Conservation (phyloP, 129 eudicot species). For the Arctium lappa region DNA sequence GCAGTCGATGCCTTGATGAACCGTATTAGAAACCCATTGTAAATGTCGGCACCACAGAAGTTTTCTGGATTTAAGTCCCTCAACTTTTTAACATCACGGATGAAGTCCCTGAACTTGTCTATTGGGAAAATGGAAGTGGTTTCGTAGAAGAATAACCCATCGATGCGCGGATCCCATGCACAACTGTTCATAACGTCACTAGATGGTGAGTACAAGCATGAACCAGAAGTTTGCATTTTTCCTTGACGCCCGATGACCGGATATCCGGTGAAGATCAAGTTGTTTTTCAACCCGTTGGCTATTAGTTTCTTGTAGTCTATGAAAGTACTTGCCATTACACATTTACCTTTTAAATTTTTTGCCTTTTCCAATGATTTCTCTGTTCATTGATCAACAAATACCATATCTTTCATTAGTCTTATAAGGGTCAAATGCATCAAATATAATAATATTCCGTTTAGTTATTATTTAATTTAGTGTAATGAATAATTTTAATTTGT, state of each 20-base stretch:
- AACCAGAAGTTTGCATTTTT: constrained; percentile 84
- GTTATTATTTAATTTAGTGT: no score
- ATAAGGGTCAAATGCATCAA: no score
- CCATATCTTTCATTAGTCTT: background rate
- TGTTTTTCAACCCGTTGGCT: constrained; percentile 79
- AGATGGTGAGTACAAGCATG: constrained; percentile 67
- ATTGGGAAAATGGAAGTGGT: constrained; percentile 59
- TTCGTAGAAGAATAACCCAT: constrained; percentile 70
- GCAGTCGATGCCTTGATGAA: constrained; percentile 61
- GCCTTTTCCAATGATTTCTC: constrained; percentile 59
- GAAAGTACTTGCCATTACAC: constrained; percentile 55
- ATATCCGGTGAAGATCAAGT: constrained; percentile 61
- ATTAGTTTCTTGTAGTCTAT: constrained; percentile 55
- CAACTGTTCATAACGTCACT: constrained; percentile 37
- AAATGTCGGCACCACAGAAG: constrained; percentile 72
- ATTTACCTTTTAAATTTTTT: constrained; percentile 54
- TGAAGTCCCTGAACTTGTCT: constrained; percentile 43
- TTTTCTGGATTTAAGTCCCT: constrained; percentile 58
- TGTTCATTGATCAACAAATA: constrained; percentile 16
- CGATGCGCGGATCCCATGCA: constrained; percentile 88
- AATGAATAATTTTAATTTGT: no score
- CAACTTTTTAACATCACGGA: constrained; percentile 53
- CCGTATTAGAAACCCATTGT: constrained; percentile 75
- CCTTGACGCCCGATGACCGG: constrained; percentile 75
- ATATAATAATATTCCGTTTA: no score